A percentile compares a stretch with the other conserved stretches of the same genome.
Evolutionary conservation across 2,329 filamentous ascomycete genomes (phyloP).

Genomic region (Nothopassalora personata): DNA sequence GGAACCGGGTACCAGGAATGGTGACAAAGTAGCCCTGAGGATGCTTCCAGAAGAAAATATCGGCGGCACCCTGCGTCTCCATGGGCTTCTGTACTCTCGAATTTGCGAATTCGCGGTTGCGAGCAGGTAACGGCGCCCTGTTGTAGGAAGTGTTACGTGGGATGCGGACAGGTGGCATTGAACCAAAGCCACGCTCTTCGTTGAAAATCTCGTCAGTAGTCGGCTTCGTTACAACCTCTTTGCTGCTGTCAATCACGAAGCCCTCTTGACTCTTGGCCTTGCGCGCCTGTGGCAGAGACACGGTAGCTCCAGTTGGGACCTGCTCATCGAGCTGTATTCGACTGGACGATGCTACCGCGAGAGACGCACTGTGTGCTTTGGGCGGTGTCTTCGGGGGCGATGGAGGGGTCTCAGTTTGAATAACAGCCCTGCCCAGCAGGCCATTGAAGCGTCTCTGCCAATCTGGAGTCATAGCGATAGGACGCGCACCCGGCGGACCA

Average conservation of each 20-base stretch:
- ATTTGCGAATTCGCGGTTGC: slow-evolving; percentile 15
- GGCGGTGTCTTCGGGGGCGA: slow-evolving; percentile 37
- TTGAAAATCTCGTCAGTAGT: slow-evolving; percentile 40
- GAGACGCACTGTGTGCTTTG: slow-evolving; percentile 43
- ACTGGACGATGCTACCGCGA: slow-evolving; percentile 57
- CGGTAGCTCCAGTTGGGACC: slow-evolving; percentile 55
- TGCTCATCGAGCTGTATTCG: slow-evolving; percentile 60
- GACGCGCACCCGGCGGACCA: slow-evolving; percentile 38
- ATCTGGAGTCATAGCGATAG: slow-evolving; percentile 45
- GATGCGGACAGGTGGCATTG: slow-evolving; percentile 35
- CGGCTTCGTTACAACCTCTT: slow-evolving; percentile 36
- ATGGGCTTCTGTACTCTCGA: slow-evolving; percentile 12
- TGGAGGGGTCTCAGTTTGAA: slow-evolving; percentile 37
- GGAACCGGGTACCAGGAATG: slow-evolving; percentile 20
- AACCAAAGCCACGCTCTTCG: slow-evolving; percentile 44
- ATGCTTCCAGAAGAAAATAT: slow-evolving; percentile 17
- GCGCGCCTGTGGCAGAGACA: slow-evolving; percentile 56
- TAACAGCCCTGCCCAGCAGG: slow-evolving; percentile 59
- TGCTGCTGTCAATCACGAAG: slow-evolving; percentile 30
- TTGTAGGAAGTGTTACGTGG: slow-evolving; percentile 26
- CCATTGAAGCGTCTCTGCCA: slow-evolving; percentile 86
- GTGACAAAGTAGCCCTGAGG: slow-evolving; percentile 26
- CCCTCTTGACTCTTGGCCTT: slow-evolving; percentile 16
- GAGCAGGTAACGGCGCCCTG: slow-evolving; percentile 5
- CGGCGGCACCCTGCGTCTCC: slow-evolving; percentile 12